phyloP scores from a whole-genome alignment of 106 monocot species.

The Dendrobium huoshanense region DNA sequence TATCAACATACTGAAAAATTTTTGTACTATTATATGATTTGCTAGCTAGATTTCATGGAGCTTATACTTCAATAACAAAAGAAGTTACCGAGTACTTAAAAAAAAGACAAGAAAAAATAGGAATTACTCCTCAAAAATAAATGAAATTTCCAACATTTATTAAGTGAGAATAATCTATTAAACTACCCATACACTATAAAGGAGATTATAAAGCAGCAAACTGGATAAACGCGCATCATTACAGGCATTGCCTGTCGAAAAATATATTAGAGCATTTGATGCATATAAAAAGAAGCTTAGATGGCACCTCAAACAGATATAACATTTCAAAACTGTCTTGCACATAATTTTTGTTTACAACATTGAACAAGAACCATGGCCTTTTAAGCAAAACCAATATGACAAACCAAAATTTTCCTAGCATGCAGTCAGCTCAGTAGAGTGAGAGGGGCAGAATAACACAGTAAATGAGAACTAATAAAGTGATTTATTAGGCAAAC shows the following conservation, averaged over 20 bases:
- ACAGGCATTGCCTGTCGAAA: neutral
- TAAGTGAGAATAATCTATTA: neutral
- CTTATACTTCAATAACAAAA: neutral
- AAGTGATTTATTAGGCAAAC: no score
- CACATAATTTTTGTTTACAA: neutral
- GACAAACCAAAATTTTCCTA: neutral
- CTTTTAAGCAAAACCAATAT: neutral
- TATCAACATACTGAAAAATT: neutral
- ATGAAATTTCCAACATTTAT: neutral
- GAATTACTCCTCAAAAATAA: neutral
- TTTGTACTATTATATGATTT: neutral
- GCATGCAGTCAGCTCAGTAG: neutral
- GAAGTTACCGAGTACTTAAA: neutral
- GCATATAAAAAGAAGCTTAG: neutral
- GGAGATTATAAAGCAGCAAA: neutral
- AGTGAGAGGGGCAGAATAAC: neutral
- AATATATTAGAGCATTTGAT: neutral
- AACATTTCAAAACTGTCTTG: neutral
- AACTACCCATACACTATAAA: neutral
- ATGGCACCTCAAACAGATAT: neutral
- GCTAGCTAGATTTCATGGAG: neutral
- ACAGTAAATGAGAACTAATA: neutral
- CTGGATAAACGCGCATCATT: neutral
- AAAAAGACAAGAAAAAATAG: neutral
- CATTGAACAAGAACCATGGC: neutral